phyloP scores from a whole-genome alignment of 495 filamentous ascomycete species.

The Choiromyces venosus region DNA sequence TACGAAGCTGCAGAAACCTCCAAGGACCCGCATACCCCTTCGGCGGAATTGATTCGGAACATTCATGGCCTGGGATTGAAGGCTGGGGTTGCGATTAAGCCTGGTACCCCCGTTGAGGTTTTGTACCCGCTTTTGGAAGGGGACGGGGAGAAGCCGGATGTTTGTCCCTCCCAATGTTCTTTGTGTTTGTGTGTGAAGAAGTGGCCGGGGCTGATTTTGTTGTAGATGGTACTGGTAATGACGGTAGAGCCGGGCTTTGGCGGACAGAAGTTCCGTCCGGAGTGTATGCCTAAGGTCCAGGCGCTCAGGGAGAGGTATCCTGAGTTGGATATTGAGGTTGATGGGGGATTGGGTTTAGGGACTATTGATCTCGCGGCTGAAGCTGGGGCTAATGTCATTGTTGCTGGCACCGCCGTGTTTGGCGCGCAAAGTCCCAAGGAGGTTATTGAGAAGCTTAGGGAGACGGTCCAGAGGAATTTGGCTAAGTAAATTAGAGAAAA shows the following conservation, averaged over 20 bases:
- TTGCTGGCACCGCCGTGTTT: constrained; percentile 95
- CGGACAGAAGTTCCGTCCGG: constrained; percentile 96
- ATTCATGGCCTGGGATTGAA: constrained; percentile 85
- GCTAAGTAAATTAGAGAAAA: constrained; percentile 9
- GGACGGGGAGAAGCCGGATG: constrained; percentile 77
- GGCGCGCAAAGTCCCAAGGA: constrained; percentile 80
- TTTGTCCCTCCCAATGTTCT: constrained; percentile 48
- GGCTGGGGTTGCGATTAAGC: constrained; percentile 93
- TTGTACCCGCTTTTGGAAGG: constrained; percentile 84
- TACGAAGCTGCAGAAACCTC: constrained; percentile 90
- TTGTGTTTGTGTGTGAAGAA: too few relatives aligned
- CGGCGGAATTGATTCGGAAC: constrained; percentile 76
- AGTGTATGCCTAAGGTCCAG: constrained; percentile 85
- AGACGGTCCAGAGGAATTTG: constrained; percentile 61
- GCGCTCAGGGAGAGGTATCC: constrained; percentile 80
- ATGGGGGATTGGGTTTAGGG: constrained; percentile 78
- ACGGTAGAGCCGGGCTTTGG: constrained; percentile 97
- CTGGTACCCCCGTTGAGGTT: constrained; percentile 80
- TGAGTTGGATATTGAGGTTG: constrained; percentile 91
- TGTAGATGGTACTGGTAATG: constrained; percentile 98
- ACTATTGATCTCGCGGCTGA: constrained; percentile 94
- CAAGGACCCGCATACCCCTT: constrained; percentile 74
- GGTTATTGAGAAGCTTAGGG: constrained; percentile 73
- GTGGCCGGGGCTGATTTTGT: neutral
- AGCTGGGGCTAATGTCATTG: constrained; percentile 95